Conservation (phyloP, 257 asterid species). For the Cordia subcordata region DNA sequence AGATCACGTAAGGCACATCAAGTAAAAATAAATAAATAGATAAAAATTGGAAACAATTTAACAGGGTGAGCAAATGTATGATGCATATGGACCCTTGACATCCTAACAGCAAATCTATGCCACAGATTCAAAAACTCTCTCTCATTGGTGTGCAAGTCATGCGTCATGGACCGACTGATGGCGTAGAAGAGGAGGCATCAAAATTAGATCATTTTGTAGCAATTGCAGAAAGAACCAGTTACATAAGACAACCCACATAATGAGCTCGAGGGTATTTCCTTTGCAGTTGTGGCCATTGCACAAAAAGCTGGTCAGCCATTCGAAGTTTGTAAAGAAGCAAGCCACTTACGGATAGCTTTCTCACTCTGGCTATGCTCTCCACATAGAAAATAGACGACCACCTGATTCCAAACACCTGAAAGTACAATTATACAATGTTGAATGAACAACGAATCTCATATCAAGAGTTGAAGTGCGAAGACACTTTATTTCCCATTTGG, state of each 20-base stretch:
- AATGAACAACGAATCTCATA: conserved; percentile 7
- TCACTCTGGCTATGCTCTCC: conserved; percentile 95
- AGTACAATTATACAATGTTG: conserved; percentile 9
- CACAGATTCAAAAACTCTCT: background rate
- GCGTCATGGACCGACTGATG: background rate
- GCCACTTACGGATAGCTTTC: conserved; percentile 80
- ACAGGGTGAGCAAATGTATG: too few relatives aligned
- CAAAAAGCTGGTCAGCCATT: conserved; percentile 84
- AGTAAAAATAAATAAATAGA: too few relatives aligned
- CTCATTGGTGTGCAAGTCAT: background rate
- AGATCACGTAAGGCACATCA: too few relatives aligned
- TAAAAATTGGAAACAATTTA: too few relatives aligned
- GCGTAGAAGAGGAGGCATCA: too few relatives aligned
- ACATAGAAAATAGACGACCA: conserved; percentile 88
- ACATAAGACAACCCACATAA: conserved; percentile 87
- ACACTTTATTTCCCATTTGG: background rate
- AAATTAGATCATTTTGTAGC: too few relatives aligned
- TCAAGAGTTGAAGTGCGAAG: background rate
- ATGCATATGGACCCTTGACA: too few relatives aligned
- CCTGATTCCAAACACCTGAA: conserved; percentile 68
- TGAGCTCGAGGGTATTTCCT: conserved; percentile 64
- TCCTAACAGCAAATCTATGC: too few relatives aligned
- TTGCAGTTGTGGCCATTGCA: conserved; percentile 91
- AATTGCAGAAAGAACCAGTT: conserved; percentile 7
- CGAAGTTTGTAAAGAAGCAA: conserved; percentile 69